Percentiles rank a stretch among this genome's conserved stretches.
These are phyloP conservation scores for Salix arbutifolia DNA, from an alignment of 345 rosid species.

Conservation along the genomic window DNA sequence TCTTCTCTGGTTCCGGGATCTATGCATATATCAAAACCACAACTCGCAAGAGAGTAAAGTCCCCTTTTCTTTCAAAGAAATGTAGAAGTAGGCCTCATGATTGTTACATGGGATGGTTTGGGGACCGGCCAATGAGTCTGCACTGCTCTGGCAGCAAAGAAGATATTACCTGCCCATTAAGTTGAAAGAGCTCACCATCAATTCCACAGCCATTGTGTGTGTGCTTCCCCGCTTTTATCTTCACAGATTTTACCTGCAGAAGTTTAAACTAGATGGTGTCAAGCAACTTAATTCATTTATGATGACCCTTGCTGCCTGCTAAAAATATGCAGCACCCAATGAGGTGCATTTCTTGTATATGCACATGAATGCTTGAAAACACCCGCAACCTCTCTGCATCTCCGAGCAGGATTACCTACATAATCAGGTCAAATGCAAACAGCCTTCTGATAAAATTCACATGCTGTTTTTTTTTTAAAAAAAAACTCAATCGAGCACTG, in stretches of 20 bases:
- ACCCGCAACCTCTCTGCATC: neutral
- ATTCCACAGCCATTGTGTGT: constrained; percentile 85
- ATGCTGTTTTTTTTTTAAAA: neutral
- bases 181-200: constrained; percentile 83
- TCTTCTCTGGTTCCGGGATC: neutral
- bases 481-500: neutral
- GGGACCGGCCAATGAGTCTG: constrained; percentile 68
- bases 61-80: neutral
- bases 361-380: neutral
- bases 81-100: neutral
- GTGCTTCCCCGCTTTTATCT: constrained; percentile 70
- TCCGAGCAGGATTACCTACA: neutral
- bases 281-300: neutral
- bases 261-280: constrained; percentile 10
- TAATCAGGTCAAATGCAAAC: neutral
- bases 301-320: neutral
- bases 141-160: constrained; percentile 91
- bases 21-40: constrained; percentile 9
- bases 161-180: constrained; percentile 79
- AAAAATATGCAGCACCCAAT: neutral
- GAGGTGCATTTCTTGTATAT: neutral
- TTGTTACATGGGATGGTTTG: neutral
- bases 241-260: constrained; percentile 87
- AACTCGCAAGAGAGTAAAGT: neutral
- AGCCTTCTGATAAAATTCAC: neutral